phyloP scores from a whole-genome alignment of 2,329 filamentous ascomycete species.

The Sporothrix dimorphospora region DNA sequence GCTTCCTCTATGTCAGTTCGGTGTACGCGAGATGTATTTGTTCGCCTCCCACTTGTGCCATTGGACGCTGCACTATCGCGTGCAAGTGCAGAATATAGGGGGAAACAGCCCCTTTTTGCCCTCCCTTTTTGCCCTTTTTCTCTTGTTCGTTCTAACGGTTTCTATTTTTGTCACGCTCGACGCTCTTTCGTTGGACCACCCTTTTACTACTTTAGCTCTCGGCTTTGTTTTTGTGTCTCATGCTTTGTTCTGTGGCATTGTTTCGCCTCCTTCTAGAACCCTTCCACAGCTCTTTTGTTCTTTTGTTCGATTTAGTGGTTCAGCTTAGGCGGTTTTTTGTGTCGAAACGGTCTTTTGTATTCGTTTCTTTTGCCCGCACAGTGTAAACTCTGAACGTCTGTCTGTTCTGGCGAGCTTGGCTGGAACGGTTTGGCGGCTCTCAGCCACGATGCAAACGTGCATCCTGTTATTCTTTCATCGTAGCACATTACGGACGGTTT shows the following conservation, averaged over 20 bases:
- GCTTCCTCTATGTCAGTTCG: not conserved
- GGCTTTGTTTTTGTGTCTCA: not conserved
- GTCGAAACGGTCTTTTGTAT: not conserved
- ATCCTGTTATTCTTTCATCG: not conserved
- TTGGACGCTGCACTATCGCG: not conserved
- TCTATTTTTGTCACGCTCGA: slow-evolving; percentile 19
- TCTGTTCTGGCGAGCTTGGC: not conserved
- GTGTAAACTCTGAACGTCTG: not conserved
- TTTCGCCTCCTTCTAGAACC: not conserved
- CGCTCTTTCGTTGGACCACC: not conserved
- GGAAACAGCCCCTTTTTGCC: slow-evolving; percentile 4
- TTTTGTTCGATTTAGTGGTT: not conserved
- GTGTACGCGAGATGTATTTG: not conserved
- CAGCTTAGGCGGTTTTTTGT: not conserved
- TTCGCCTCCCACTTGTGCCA: not conserved
- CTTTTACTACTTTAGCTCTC: not conserved
- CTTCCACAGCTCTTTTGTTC: no score
- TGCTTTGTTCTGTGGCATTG: not conserved
- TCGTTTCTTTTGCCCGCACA: not conserved
- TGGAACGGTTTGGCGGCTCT: no score
- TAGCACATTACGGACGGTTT: not conserved
- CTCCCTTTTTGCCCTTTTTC: not conserved
- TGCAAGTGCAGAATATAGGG: not conserved
- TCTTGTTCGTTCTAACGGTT: not conserved
- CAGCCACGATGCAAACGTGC: not conserved